A percentile compares a stretch with the other conserved stretches of the same genome.
These are phyloP conservation scores for Sclerotinia trifoliorum DNA, from an alignment of 2,329 filamentous ascomycete species.

Conservation along the genomic window DNA sequence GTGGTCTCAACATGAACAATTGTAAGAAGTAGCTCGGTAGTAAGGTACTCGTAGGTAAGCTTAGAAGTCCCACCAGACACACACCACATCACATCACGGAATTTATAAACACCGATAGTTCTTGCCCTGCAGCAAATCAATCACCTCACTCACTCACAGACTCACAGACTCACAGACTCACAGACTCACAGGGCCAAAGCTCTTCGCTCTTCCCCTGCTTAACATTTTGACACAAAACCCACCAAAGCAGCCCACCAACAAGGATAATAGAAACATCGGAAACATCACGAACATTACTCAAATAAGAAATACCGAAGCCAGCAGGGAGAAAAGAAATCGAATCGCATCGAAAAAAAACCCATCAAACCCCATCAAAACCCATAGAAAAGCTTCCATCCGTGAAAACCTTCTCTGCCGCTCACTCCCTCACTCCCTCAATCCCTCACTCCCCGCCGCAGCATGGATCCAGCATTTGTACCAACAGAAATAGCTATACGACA, in stretches of 20 bases:
- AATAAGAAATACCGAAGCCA: neutral
- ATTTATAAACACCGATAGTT: constrained; percentile 18
- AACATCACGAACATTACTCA: too few relatives aligned
- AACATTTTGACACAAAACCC: neutral
- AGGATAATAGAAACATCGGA: neutral
- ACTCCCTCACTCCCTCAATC: neutral
- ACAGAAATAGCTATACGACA: constrained; percentile 47
- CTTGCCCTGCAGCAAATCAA: neutral
- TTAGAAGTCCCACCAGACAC: neutral
- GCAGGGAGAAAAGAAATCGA: neutral
- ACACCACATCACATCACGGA: neutral
- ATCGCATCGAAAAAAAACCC: too few relatives aligned
- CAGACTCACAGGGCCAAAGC: neutral
- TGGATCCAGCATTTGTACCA: constrained; percentile 43
- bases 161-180: too few relatives aligned
- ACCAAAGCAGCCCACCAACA: constrained; percentile 1
- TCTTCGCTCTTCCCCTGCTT: constrained; percentile 8
- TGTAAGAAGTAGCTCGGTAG: neutral
- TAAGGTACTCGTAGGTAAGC: too few relatives aligned
- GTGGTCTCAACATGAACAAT: constrained; percentile 2
- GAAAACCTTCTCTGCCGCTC: neutral
- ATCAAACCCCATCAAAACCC: too few relatives aligned
- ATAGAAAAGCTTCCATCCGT: neutral
- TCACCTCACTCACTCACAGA: too few relatives aligned
- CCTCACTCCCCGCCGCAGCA: constrained; percentile 21